phyloP scores from a whole-genome alignment of 2,329 filamentous ascomycete species.

The Scedosporium boydii region DNA sequence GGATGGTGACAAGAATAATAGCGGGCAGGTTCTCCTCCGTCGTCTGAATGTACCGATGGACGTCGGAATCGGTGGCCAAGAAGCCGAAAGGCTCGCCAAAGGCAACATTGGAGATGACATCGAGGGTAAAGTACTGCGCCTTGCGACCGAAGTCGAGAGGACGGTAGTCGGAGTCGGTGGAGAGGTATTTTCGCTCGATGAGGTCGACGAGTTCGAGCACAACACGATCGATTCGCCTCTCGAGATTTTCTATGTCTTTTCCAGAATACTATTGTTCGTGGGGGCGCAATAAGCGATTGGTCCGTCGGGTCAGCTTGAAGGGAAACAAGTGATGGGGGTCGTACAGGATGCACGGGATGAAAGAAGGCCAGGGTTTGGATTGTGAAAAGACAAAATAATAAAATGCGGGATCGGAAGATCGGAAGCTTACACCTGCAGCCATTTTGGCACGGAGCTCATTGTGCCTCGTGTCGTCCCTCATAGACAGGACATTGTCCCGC shows the following conservation, averaged over 20 bases:
- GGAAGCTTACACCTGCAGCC: constrained; percentile 32
- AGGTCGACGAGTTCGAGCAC: constrained; percentile 33
- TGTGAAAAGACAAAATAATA: constrained; percentile 8
- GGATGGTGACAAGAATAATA: constrained; percentile 32
- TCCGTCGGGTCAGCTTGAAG: background rate
- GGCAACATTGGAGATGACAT: constrained; percentile 42
- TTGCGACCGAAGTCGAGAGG: constrained; percentile 36
- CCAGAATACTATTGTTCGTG: constrained; percentile 29
- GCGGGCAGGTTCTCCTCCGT: constrained; percentile 30
- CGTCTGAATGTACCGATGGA: constrained; percentile 35
- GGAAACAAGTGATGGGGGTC: background rate
- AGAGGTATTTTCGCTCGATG: constrained; percentile 28
- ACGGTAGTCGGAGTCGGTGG: constrained; percentile 22
- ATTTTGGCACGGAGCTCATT: constrained; percentile 34
- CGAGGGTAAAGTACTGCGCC: constrained; percentile 41
- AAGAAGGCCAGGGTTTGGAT: background rate
- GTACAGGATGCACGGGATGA: background rate
- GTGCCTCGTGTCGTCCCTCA: constrained; percentile 35
- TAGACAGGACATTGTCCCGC: constrained; percentile 43
- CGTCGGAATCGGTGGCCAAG: constrained; percentile 32
- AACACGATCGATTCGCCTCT: constrained; percentile 37
- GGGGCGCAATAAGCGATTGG: no score
- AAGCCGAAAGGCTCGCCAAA: constrained; percentile 39
- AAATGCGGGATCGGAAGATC: no score
- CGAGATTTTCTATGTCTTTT: constrained; percentile 40